Base-by-base conservation (phyloP, 1,139 yeast genomes). In the Debaryomyces fabryi region DNA sequence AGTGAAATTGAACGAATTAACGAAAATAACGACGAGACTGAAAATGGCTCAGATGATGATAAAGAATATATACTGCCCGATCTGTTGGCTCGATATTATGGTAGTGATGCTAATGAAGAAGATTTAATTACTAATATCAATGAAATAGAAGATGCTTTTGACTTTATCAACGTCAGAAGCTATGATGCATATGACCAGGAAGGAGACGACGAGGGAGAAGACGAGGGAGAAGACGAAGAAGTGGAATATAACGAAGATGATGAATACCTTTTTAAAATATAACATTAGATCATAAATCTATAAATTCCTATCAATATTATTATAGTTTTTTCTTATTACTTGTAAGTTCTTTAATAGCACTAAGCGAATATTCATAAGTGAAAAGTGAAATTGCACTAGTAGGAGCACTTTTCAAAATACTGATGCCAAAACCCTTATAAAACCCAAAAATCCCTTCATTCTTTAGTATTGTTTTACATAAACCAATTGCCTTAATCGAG, bases 331-430 rank as follows among this genome's bases (percentile, higher is more conserved):
- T 34, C 21, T 44, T 37, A 13, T 34, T 30, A 33, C 42, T 39
- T 37, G 40, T 25, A 27, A 32, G 27, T 21, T 48, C 39, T 18
- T 44, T 33, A 12, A 54, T 51, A 39, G 45, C 46, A 36, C 52
- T 49, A 35, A 66, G 48, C 2, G 69, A 50, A 49, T 69, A 68
- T 59, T 90, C 96, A 63, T 86, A 90, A 18, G 83, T 73, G 73
- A 85, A 86, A 47, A 90, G 71, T n/a, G 92, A 82, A 4, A 88
- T 69, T 0, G 92, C 93, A 39, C 91, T 86, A 0, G 95, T 83
- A 0, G 96, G 96, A 0, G 93, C 93, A 16, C 88, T 83, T 62
- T 90, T 90, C 45, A 87, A 50, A 5, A 90, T 56, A 12, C 93
- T 85, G 2, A 89, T 78, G 0, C 82, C 69, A 51, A 83, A 78